Percentiles rank a stretch among this genome's conserved stretches.
These are phyloP conservation scores for Neopestalotiopsis clavispora DNA, from an alignment of 2,329 filamentous ascomycete species.

Conservation along the genomic window DNA sequence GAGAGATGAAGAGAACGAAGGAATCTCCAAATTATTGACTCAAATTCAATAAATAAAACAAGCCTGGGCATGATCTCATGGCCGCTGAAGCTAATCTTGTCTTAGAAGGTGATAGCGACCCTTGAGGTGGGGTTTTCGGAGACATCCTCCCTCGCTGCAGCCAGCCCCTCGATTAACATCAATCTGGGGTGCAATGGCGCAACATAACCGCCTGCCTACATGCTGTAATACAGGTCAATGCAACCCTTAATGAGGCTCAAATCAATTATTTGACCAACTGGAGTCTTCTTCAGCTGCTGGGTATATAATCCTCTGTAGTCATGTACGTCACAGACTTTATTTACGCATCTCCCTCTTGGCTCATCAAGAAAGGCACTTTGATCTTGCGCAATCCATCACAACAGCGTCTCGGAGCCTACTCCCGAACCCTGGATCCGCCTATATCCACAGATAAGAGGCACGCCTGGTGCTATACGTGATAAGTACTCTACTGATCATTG, in stretches of 20 bases:
- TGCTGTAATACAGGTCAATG: neutral
- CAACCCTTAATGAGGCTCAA: neutral
- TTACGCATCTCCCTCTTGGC: neutral
- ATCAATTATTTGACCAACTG: neutral
- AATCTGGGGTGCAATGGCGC: constrained; percentile 1
- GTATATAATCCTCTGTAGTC: neutral
- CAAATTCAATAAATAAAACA: neutral
- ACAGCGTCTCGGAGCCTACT: neutral
- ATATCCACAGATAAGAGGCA: constrained; percentile 1
- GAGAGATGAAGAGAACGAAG: neutral
- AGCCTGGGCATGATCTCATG: neutral
- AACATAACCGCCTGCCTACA: neutral
- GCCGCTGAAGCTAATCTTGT: constrained; percentile 8
- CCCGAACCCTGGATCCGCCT: neutral
- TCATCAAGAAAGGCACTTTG: no score
- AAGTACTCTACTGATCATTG: no score
- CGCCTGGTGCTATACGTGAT: neutral
- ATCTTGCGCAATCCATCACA: neutral
- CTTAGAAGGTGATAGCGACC: constrained; percentile 12
- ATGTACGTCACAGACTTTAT: neutral
- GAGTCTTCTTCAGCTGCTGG: neutral
- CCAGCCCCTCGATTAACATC: constrained; percentile 15
- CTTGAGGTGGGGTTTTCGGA: constrained; percentile 3
- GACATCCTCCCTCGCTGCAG: neutral
- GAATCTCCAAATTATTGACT: neutral